Base-by-base conservation (phyloP, 371 early-diverging fungal genomes). In the Zychaea mexicana region DNA sequence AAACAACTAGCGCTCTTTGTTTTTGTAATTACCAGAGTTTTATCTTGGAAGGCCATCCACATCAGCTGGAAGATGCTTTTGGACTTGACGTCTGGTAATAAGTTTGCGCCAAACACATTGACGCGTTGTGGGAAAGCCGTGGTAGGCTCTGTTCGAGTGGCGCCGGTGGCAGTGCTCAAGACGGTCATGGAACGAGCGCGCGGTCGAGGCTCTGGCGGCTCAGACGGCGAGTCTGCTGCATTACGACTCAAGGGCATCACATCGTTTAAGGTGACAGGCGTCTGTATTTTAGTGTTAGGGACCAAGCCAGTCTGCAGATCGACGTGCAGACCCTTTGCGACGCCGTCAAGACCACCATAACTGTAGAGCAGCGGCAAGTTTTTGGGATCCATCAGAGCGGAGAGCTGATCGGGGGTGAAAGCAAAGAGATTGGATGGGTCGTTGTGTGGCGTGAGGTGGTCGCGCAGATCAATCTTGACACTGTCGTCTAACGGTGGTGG, bases 11-110 rank as follows among this genome's bases (percentile, higher is more conserved):
- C n/a, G 13, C 12, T 55, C 10, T 7, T 42, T 0, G 15, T 42
- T 36, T 0, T 12, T 39, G n/a, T 1, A 45, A 79, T 74, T 78
- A 88, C 90, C 65, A 94, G 69, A 65, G 91, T 92, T 79, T 94
- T 94, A 65, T 95, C 96, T 59, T 93, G 85, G 26, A 94, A 77
- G 4, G 93, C 93, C 55, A 89, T 86, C 88, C 92, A 90, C 84
- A 92, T 90, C 17, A 93, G 77, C 27, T 85, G 75, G 32, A 91
- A 81, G 39, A 93, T 83, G 39, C 78, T 79, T 64, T 92, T 91
- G 60, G 84, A 70, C 76, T 90, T 86, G 30, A 81, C 77, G 22
- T 79, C 76, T 6, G 94, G 93, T 24, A 92, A 71, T 4, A 85
- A 69, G 70, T 93, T 94, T 38, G 70, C 64, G 46, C 93, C 94